Evolutionary conservation across 768 basidiomycete species (phyloP).

Genomic region (Termitomyces bulborhizus): DNA sequence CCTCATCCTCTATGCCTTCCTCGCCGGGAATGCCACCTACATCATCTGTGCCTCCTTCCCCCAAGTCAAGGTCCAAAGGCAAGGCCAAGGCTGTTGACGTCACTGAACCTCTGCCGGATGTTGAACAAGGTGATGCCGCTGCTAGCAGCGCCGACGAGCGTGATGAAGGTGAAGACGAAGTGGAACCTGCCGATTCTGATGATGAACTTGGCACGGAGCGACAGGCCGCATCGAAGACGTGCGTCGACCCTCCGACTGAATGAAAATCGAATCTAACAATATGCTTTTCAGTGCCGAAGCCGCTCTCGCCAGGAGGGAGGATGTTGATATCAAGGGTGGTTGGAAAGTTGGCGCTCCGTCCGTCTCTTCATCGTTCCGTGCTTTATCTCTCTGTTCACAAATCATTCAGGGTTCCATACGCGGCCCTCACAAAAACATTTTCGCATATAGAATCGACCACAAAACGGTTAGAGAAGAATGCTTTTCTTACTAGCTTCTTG

Average conservation of each 20-base stretch:
- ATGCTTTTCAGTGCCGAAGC: constrained; percentile 52
- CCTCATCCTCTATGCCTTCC: constrained; percentile 12
- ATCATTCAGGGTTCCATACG: constrained; percentile 77
- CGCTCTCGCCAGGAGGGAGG: constrained; percentile 49
- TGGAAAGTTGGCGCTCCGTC: constrained; percentile 86
- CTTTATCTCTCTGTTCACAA: neutral
- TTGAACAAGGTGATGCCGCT: constrained; percentile 15
- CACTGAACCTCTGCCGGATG: constrained; percentile 24
- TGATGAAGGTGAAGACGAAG: constrained; percentile 28
- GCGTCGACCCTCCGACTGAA: neutral
- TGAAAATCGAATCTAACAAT: neutral
- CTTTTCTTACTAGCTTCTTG: constrained; percentile 83
- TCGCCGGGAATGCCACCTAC: constrained; percentile 7
- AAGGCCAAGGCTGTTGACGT: constrained; percentile 18
- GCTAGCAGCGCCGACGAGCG: constrained; percentile 20
- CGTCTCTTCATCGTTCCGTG: constrained; percentile 23
- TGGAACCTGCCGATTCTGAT: constrained; percentile 22
- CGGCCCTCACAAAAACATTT: constrained; percentile 86
- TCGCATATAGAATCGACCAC: constrained; percentile 89
- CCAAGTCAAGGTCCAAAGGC: constrained; percentile 18
- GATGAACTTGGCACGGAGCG: constrained; percentile 26
- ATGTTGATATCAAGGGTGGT: constrained; percentile 74
- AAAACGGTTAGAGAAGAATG: constrained; percentile 89
- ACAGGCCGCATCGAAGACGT: constrained; percentile 61
- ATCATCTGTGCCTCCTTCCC: constrained; percentile 1